Evolutionary conservation across 352 stramenopile species (phyloP), one percentile per base, ranked within the genome.

Genomic region (Ophiocytium majus): DNA sequence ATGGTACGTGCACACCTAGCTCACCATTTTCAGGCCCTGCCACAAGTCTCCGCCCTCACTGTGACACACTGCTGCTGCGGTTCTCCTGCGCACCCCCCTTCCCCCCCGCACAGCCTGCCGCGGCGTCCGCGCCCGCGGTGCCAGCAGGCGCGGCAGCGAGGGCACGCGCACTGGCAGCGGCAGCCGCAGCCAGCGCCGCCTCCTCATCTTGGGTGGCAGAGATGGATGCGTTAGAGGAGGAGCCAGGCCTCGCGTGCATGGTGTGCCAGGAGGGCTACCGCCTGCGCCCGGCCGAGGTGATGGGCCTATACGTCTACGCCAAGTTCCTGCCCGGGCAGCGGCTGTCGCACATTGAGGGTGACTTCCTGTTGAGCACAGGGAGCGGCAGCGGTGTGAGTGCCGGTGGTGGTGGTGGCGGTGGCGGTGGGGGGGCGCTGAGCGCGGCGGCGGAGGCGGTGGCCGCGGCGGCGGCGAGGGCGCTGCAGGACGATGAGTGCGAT

Each of bases 191-290:
- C 83, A 17, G 83, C 80, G 14, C 86, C 32, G 34, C 74, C 35
- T 82, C 74, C 0, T 80, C 86, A 33, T 49, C 78, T 36, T 91
- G 88, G 88, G 86, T 91, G 86, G 84, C 88, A 5, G 83, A 91
- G 78, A 89, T 91, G 83, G 85, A 90, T 35, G 82, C 28, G 0
- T 81, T 91, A 19, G 83, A 88, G 79, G 85, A 91, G 76, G 88
- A 91, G 86, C 76, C 83, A 19, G 86, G 85, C 0, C 81, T 90
- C 34, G 87, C 85, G 9, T 91, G 88, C 79, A 86, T 88, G 57
- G 84, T 91, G 14, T 91, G 88, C 76, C 88, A 91, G 49, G 88
- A 91, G 50, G 88, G 88, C 5, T 90, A 88, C 84, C 31, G n/a
- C 19, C 43, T 50, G 33, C 35, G 36, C 63, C 32, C 63, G 19